Evolutionary conservation across 768 basidiomycete species (phyloP), one percentile per base, ranked within the genome.

Genomic region (Suillus weaverae): DNA sequence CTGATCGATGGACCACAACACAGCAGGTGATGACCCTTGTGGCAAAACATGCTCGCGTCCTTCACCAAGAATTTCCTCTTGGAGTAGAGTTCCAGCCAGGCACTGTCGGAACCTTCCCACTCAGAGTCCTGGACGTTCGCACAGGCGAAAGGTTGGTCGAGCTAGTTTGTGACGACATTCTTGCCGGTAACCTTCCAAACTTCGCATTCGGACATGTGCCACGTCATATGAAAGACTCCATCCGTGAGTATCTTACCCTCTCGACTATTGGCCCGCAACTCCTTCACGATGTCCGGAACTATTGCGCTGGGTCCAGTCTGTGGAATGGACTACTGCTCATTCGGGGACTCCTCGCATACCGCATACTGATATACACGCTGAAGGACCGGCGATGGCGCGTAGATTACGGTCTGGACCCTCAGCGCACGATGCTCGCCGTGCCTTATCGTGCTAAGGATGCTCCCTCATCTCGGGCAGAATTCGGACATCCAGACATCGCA

Each of bases 361-460:
- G 80, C 0, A 77, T 86, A 10, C 71, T 86, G 2, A 44, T 71
- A 2, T 79, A 79, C 55, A 70, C 72, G 1, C 69, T 86, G 0
- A 70, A 69, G 36, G 73, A 78, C 20, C 76, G 74, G 54, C 78
- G 83, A 13, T 86, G 83, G 83, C 70, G 84, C 36, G 85, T 86
- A 0, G 81, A 86, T 53, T 86, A 83, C 66, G 85, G 85, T 2
- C 77, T 84, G 5, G 81, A 81, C 55, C 68, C 68, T 2, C 65
- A 54, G 7, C 78, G 85, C 4, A 78, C 83, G 1, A 71, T 81
- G 66, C 76, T 85, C 1, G 84, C 84, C 1, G 84, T 86, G 0
- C 85, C 85, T 0, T 86, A 83, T 62, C 75, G 80, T n/a, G 85
- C 84, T 0, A 86, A 84, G 66, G 85, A 86, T 56, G 72, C 79